Evolutionary conservation across 2,329 filamentous ascomycete genomes (phyloP).

Genomic region (Hymenoscyphus fraxineus): DNA sequence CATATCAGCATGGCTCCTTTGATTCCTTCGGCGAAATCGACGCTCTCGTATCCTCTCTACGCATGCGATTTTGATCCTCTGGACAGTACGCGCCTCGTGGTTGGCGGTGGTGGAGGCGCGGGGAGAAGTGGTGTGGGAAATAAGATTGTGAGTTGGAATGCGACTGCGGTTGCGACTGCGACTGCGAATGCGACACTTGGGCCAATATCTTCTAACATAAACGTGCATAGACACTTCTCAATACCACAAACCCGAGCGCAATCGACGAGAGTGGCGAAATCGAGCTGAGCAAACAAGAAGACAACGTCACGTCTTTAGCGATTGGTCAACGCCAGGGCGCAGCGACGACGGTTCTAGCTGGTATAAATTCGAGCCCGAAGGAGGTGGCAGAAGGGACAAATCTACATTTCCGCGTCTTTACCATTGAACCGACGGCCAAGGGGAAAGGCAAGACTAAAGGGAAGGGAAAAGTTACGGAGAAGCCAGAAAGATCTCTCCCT

Average conservation of each 20-base stretch:
- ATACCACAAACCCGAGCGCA: constrained; percentile 34
- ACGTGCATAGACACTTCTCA: constrained; percentile 32
- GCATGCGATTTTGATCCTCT: constrained; percentile 83
- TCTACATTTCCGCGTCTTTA: constrained; percentile 76
- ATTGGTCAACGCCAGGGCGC: constrained; percentile 57
- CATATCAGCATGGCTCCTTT: constrained; percentile 29
- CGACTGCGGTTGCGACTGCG: background rate
- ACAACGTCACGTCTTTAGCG: constrained; percentile 81
- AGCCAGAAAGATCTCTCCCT: constrained; percentile 29
- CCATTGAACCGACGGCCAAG: constrained; percentile 42
- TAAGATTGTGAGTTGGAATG: constrained; percentile 63
- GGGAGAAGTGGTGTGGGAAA: constrained; percentile 79
- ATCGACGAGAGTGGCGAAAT: constrained; percentile 65
- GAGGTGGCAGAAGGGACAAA: constrained; percentile 75
- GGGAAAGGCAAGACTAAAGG: constrained; percentile 34
- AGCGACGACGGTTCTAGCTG: constrained; percentile 61
- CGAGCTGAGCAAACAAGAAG: constrained; percentile 77
- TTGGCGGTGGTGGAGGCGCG: constrained; percentile 84
- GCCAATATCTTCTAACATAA: constrained; percentile 10
- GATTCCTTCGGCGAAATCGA: constrained; percentile 32
- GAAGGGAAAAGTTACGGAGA: constrained; percentile 34
- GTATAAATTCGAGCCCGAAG: constrained; percentile 75
- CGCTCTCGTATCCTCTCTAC: constrained; percentile 79
- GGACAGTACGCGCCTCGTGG: constrained; percentile 70
- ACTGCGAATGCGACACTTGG: background rate